A percentile compares a stretch with the other conserved stretches of the same genome.
These are phyloP conservation scores for Trichomonas vaginalis DNA, from an alignment of 208 protist species.

Conservation along the genomic window DNA sequence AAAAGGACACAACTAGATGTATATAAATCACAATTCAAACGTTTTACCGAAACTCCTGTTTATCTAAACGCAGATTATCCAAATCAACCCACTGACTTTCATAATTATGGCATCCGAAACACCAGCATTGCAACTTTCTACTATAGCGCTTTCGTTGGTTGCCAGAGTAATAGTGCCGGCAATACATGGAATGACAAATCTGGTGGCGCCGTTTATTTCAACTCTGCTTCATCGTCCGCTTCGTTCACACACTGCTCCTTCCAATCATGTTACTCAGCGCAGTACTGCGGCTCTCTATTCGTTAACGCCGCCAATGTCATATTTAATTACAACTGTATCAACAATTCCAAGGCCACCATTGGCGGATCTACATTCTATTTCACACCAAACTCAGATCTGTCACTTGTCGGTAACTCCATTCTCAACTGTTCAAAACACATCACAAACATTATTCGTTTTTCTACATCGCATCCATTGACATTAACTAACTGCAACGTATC, in stretches of 20 bases:
- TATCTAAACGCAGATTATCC: neutral
- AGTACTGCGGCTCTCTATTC: neutral
- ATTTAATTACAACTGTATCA: neutral
- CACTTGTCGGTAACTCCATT: neutral
- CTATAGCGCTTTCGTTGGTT: neutral
- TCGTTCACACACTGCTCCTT: neutral
- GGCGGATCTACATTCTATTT: neutral
- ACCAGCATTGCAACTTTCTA: neutral
- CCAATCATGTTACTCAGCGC: neutral
- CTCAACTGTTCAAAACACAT: neutral
- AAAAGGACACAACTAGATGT: neutral
- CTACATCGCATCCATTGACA: neutral
- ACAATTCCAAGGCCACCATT: neutral
- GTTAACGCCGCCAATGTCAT: neutral
- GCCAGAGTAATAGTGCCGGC: neutral
- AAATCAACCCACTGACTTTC: neutral
- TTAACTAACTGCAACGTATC: neutral
- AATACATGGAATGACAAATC: neutral
- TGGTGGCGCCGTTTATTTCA: neutral
- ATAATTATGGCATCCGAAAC: neutral
- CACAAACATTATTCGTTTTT: neutral
- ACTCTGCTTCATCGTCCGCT: neutral
- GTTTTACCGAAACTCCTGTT: neutral
- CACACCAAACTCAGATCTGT: neutral
- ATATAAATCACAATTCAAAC: neutral